Evolutionary conservation across 441 rosid species (phyloP).

Genomic region (Erodium texanum): DNA sequence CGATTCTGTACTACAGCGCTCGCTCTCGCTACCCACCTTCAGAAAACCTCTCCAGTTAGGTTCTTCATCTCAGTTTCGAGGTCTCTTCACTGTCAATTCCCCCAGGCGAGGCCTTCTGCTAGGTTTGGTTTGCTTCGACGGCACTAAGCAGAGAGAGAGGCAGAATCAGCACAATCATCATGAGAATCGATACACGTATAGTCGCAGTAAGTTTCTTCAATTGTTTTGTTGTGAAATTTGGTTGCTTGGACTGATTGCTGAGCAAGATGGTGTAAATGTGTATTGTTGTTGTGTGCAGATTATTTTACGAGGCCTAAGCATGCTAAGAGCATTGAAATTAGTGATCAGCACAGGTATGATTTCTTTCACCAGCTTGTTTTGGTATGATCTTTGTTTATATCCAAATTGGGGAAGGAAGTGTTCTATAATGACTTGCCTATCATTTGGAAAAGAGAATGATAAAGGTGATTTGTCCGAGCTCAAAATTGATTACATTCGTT

Average conservation of each 20-base stretch:
- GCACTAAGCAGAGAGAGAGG: background rate
- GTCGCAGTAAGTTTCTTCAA: slow-evolving; percentile 39
- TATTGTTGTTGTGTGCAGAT: slow-evolving; percentile 28
- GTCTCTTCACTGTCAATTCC: slow-evolving; percentile 19
- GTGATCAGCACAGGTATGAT: slow-evolving; percentile 73
- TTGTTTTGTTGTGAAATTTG: background rate
- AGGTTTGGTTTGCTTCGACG: slow-evolving; percentile 34
- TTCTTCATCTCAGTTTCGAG: slow-evolving; percentile 24
- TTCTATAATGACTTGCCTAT: background rate
- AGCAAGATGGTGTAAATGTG: background rate
- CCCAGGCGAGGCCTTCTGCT: slow-evolving; percentile 25
- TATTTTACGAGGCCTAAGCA: slow-evolving; percentile 79
- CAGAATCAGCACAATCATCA: slow-evolving; percentile 14
- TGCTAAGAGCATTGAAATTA: slow-evolving; percentile 54
- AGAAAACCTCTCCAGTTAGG: slow-evolving; percentile 13
- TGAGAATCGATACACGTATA: slow-evolving; percentile 22
- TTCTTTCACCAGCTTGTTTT: background rate
- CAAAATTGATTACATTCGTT: background rate
- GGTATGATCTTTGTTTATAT: background rate
- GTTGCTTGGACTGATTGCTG: background rate
- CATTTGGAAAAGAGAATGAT: background rate
- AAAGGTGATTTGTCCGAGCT: background rate
- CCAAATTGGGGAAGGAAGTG: background rate
- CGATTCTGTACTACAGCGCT: too few relatives aligned
- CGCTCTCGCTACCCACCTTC: background rate